These are phyloP conservation scores for Pseudoturritis turrita DNA, from an alignment of 345 rosid genomes.

Conservation along the genomic window DNA sequence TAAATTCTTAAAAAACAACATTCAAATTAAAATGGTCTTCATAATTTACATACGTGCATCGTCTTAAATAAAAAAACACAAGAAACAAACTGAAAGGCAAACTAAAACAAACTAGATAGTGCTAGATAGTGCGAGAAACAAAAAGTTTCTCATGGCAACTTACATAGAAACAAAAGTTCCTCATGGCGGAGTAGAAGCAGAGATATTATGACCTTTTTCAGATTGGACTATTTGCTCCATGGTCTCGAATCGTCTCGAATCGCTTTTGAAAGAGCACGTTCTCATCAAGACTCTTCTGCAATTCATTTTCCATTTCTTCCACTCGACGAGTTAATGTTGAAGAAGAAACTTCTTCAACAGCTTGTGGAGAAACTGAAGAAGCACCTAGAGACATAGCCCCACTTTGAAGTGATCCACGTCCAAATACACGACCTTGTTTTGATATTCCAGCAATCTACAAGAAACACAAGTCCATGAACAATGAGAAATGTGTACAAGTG, in stretches of 20 bases:
- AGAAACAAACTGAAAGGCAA: too few species aligned
- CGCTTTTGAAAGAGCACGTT: not conserved
- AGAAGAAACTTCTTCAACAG: not conserved
- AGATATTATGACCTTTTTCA: not conserved
- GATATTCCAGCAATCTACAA: not conserved
- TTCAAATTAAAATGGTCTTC: too few species aligned
- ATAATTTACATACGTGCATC: too few species aligned
- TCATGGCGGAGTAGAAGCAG: too few species aligned
- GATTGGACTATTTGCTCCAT: not conserved
- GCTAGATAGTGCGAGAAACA: too few species aligned
- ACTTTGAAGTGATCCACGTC: not conserved
- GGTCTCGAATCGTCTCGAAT: not conserved
- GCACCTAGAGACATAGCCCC: not conserved
- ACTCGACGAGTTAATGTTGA: not conserved
- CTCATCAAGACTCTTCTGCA: not conserved
- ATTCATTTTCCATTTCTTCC: not conserved
- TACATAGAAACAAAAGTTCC: too few species aligned
- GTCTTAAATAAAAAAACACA: too few species aligned
- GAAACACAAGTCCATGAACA: not conserved
- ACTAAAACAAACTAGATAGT: too few species aligned
- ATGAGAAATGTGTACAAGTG: not conserved
- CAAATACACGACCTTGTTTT: not conserved
- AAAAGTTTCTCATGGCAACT: too few species aligned
- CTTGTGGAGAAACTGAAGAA: not conserved
- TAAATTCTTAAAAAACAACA: too few species aligned